Evolutionary conservation across 169 alveolate species (phyloP).

Genomic region (Eimeria maxima): DNA sequence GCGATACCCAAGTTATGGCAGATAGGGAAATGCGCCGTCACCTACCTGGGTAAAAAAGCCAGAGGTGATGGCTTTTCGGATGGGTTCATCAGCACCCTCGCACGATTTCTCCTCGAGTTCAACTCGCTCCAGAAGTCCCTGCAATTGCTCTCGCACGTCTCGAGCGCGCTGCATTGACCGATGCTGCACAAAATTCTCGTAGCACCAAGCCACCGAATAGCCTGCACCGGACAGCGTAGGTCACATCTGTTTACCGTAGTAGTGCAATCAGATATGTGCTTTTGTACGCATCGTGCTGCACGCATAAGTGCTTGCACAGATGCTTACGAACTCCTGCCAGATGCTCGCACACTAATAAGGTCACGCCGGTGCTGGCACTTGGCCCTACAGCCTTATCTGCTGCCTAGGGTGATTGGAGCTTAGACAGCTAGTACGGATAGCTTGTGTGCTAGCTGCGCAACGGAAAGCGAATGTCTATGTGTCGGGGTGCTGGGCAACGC

Average conservation of each 20-base stretch:
- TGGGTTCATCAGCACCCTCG: constrained; percentile 91
- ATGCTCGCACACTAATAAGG: not conserved
- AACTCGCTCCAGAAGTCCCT: constrained; percentile 93
- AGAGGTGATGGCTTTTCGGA: constrained; percentile 95
- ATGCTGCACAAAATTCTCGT: constrained; percentile 98
- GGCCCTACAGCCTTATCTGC: not conserved
- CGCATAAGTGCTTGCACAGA: not conserved
- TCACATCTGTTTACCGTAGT: not conserved
- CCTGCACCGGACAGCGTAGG: constrained; percentile 81
- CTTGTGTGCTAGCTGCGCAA: not conserved
- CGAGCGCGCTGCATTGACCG: constrained; percentile 98
- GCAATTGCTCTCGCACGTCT: constrained; percentile 98
- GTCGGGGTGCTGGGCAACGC: no score
- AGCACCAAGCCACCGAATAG: constrained; percentile 96
- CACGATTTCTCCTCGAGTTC: constrained; percentile 90
- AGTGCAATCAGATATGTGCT: not conserved
- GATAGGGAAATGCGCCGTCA: not conserved
- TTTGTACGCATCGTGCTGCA: not conserved
- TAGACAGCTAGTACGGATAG: not conserved
- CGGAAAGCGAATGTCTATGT: not conserved
- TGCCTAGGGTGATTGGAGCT: not conserved
- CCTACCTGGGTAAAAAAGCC: constrained; percentile 93
- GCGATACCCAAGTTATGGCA: not conserved
- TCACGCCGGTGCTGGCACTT: not conserved
- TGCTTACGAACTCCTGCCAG: not conserved